Base-by-base conservation (phyloP, 495 filamentous ascomycete genomes). In the Penicillium ochrochloron region DNA sequence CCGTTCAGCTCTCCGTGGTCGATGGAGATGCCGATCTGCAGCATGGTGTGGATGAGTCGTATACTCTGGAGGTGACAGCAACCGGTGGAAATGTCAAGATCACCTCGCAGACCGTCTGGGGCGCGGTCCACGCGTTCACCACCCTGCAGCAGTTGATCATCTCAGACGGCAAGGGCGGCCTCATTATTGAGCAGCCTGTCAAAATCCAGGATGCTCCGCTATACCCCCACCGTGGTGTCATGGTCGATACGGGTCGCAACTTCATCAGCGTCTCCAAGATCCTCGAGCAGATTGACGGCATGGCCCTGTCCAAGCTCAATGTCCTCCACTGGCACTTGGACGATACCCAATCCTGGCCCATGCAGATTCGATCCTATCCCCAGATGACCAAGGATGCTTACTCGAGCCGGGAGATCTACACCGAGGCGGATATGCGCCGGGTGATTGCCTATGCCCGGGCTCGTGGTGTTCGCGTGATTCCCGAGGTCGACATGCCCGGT, bases 101-200 rank as follows among this genome's bases (percentile, higher is more conserved):
- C 67, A 80, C 72, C 4, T 73, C 83, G 27, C 65, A 82, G 58
- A 84, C 84, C 0, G 73, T 79, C 60, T 83, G 82, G 78, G 85
- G 84, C 34, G 83, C 81, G n/a, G 70, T 88, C 9, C 84, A 85
- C 69, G 85, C 84, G 15, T 84, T 88, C 63, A 86, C 84, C n/a
- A 88, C 85, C 11, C 69, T 86, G 34, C 80, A 82, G 61, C 84
- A 86, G 65, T 63, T 86, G 15, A 73, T 86, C 57, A 84, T 84
- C 64, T 79, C 75, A 0, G 75, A 83, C 25, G 76, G 78, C 15
- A 60, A 75, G 12, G 80, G 79, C 12, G 78, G 78, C 0, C 63
- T 86, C 58, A 71, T 82, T 6, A 74, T 84, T 42, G 82, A 84
- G 67, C 79, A 84, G 63, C 78, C 81, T 0, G 82, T 84, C 27